A percentile compares a stretch with the other conserved stretches of the same genome.
Evolutionary conservation across 306 rosid genomes (phyloP).

Genomic region (Pyrus bretschneideri): DNA sequence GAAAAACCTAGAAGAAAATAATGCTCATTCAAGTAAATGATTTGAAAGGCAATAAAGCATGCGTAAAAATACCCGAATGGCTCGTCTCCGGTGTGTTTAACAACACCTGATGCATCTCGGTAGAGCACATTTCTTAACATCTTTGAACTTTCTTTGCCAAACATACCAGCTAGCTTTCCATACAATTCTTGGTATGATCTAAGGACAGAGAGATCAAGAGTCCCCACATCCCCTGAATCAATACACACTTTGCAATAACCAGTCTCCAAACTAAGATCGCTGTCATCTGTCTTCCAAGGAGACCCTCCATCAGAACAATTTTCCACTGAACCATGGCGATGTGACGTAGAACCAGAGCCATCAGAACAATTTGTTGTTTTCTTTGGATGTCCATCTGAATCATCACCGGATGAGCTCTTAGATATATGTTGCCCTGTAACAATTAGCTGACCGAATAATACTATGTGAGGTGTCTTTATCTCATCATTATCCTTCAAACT

Average conservation of each 20-base stretch:
- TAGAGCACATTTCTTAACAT: slow-evolving; percentile 29
- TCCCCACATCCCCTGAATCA: slow-evolving; percentile 26
- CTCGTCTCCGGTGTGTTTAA: slow-evolving; percentile 28
- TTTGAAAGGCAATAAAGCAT: background rate
- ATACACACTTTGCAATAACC: slow-evolving; percentile 38
- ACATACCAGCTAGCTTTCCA: slow-evolving; percentile 38
- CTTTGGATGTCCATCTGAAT: slow-evolving; percentile 44
- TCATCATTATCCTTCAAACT: slow-evolving; percentile 44
- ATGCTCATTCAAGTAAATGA: too few relatives aligned
- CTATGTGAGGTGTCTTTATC: slow-evolving; percentile 52
- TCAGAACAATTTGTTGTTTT: slow-evolving; percentile 55
- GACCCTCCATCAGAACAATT: slow-evolving; percentile 75
- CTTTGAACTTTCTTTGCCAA: slow-evolving; percentile 32
- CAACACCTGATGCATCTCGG: slow-evolving; percentile 30
- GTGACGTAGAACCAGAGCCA: slow-evolving; percentile 44
- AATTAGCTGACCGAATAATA: slow-evolving; percentile 81
- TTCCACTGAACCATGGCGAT: slow-evolving; percentile 45
- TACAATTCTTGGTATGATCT: slow-evolving; percentile 36
- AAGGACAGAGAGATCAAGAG: slow-evolving; percentile 28
- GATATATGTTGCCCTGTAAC: slow-evolving; percentile 47
- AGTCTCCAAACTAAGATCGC: slow-evolving; percentile 40
- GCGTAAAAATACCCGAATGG: slow-evolving; percentile 34
- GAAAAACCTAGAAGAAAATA: background rate
- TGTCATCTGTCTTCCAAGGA: slow-evolving; percentile 51
- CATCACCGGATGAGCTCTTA: slow-evolving; percentile 42